These are phyloP conservation scores for Zalaria obscura DNA, from an alignment of 2,329 filamentous ascomycete species.

Conservation along the genomic window DNA sequence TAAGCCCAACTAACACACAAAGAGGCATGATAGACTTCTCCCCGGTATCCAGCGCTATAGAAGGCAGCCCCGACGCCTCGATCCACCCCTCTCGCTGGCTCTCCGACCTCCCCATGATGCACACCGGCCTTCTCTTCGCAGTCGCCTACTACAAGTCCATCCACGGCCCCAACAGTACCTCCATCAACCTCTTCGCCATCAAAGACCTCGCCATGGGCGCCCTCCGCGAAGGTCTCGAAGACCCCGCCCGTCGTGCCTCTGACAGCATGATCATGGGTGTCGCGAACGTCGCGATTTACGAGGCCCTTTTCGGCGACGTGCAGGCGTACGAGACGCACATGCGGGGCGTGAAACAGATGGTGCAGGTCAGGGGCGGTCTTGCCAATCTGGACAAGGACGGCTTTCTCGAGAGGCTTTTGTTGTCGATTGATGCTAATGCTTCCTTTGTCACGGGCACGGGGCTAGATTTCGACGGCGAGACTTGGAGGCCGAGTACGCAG, in stretches of 20 bases:
- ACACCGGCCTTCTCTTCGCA: conserved; percentile 26
- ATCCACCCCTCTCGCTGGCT: no score
- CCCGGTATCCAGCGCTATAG: no score
- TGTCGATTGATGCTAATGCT: conserved; percentile 33
- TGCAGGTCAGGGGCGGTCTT: conserved; percentile 31
- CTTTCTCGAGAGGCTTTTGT: conserved; percentile 29
- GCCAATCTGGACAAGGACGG: conserved; percentile 27
- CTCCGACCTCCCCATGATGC: conserved; percentile 22
- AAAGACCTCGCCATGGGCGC: conserved; percentile 24
- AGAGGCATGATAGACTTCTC: no score
- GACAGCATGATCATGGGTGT: conserved; percentile 34
- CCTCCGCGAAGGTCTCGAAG: conserved; percentile 21
- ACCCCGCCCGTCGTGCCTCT: conserved; percentile 15
- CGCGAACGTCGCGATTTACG: conserved; percentile 38
- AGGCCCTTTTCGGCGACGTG: conserved; percentile 33
- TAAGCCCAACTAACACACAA: no score
- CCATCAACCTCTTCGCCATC: conserved; percentile 25
- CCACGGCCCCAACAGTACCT: conserved; percentile 13
- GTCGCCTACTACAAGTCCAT: conserved; percentile 25
- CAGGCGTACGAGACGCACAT: conserved; percentile 33
- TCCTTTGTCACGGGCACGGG: conserved; percentile 10
- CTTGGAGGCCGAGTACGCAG: background rate
- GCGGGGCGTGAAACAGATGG: conserved; percentile 28
- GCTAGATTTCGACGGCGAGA: conserved; percentile 12
- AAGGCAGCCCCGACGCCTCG: no score